phyloP scores from a whole-genome alignment of 2,329 filamentous ascomycete species.

The Colletotrichum sp. region DNA sequence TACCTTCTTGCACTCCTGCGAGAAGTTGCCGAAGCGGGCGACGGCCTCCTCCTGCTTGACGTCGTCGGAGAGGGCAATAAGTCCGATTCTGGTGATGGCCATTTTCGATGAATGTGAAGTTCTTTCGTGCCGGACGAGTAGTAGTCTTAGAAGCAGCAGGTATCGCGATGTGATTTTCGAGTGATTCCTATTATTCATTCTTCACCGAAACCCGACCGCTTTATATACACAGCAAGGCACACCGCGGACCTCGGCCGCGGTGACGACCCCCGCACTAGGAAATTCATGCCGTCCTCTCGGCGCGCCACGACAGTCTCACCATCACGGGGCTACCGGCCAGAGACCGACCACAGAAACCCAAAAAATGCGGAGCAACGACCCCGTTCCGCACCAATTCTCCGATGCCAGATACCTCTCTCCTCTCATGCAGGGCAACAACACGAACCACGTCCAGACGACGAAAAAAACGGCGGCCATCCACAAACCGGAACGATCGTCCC shows the following conservation, averaged over 20 bases:
- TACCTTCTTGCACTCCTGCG: constrained; percentile 9
- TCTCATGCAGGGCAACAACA: neutral
- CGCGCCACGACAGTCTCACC: neutral
- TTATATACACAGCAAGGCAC: neutral
- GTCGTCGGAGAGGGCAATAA: constrained; percentile 12
- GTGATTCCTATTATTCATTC: neutral
- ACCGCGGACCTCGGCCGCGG: neutral
- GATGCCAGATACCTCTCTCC: neutral
- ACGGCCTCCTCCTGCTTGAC: constrained; percentile 7
- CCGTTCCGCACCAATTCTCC: neutral
- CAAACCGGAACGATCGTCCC: neutral
- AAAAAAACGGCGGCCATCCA: neutral
- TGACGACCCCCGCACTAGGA: neutral
- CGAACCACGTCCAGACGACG: neutral
- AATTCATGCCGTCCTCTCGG: neutral
- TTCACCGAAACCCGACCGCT: neutral
- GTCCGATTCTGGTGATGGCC: constrained; percentile 15
- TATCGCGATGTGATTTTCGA: neutral
- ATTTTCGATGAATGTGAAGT: neutral
- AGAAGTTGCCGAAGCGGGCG: constrained; percentile 9
- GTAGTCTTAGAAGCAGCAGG: too few relatives aligned
- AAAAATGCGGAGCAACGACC: neutral
- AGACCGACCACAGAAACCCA: neutral
- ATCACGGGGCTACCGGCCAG: neutral
- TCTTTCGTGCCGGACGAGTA: neutral